phyloP scores from a whole-genome alignment of 352 stramenopile genomes.

The Phytopythium ostracodes region DNA sequence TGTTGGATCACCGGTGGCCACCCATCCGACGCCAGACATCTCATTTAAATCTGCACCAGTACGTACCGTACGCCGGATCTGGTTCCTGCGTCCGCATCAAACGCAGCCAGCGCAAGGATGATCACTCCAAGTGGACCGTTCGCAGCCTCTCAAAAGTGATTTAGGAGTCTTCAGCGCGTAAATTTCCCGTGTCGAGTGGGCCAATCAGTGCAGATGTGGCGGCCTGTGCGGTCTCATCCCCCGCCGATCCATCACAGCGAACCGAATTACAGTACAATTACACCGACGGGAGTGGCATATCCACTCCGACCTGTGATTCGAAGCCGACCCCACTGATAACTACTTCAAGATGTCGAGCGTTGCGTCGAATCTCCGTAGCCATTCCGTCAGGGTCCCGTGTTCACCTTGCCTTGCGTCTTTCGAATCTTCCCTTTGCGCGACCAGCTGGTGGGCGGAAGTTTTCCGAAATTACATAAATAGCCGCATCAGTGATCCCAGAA shows the following conservation, averaged over 20 bases:
- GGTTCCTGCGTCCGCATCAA: not conserved
- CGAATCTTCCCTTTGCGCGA: not conserved
- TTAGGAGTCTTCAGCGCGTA: not conserved
- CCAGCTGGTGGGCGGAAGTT: not conserved
- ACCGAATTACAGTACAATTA: not conserved
- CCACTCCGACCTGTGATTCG: not conserved
- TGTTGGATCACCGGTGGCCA: no score
- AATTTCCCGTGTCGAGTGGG: not conserved
- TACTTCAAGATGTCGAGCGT: constrained; percentile 3
- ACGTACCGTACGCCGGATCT: not conserved
- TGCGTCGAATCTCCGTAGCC: constrained; percentile 7
- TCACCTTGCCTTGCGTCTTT: constrained; percentile 1
- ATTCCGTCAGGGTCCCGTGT: not conserved
- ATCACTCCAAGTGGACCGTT: not conserved
- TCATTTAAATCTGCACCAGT: not conserved
- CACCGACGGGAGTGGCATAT: not conserved
- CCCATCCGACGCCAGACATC: not conserved
- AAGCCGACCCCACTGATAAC: not conserved
- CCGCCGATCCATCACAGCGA: constrained; percentile 1
- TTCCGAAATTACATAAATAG: no score
- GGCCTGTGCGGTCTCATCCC: not conserved
- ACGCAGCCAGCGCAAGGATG: not conserved
- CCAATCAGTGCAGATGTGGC: not conserved
- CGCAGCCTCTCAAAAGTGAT: not conserved
- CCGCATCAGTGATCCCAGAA: no score